Evolutionary conservation across 495 filamentous ascomycete species (phyloP), one percentile per base, ranked within the genome.

Genomic region (Margaritispora aquatica): DNA sequence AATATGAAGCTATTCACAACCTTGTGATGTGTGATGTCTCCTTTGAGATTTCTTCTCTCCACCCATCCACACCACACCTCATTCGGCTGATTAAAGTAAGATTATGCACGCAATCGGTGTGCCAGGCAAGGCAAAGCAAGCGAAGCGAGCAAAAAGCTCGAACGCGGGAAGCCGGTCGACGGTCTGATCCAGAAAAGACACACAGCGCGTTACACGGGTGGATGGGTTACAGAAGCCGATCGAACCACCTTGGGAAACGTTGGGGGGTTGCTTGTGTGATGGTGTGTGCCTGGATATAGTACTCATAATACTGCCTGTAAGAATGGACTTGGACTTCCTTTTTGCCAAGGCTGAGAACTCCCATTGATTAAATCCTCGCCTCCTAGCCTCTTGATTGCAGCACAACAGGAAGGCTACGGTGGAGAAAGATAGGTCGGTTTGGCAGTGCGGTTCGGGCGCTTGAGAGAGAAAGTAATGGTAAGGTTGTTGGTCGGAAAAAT

Each of bases 161-260:
- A n/a, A n/a, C n/a, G n/a, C n/a, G n/a, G n/a, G n/a, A n/a, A n/a
- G n/a, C n/a, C n/a, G 48, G 24, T 23, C 1, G 50, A 3, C 38
- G 15, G 15, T 44, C 38, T 44, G 50, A 52, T 52, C 50, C 22
- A 52, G 24, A 52, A 10, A 7, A 51, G 24, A 52, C 50, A 26
- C 50, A 52, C 50, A n/a, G n/a, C n/a, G n/a, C n/a, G n/a, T n/a
- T n/a, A n/a, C n/a, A n/a, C n/a, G n/a, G n/a, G n/a, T n/a, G n/a
- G n/a, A n/a, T n/a, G n/a, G n/a, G 50, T 52, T 52, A 52, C 50
- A 52, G 50, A 52, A 52, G n/a, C 9, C 24, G 50, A 52, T 52
- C 50, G 27, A 17, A 29, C 50, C 15, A 23, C 50, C 50, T 26
- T n/a, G n/a, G n/a, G n/a, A n/a, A n/a, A n/a, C n/a, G 50, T 29